phyloP scores from a whole-genome alignment of 2,329 filamentous ascomycete genomes.

The Fusarium domesticum region DNA sequence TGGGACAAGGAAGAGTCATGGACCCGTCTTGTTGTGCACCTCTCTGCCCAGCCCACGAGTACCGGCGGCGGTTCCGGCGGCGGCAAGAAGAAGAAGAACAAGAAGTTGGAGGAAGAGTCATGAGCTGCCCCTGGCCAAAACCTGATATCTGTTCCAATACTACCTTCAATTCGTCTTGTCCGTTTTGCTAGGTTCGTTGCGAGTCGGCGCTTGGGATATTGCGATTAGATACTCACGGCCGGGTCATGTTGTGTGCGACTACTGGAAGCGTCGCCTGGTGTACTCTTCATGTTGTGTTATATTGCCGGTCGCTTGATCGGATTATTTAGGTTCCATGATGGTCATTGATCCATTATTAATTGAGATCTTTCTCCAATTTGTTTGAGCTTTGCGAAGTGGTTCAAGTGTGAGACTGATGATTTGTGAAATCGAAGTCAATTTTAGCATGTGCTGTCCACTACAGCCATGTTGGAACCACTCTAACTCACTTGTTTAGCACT shows the following conservation, averaged over 20 bases:
- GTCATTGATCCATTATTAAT: slow-evolving; percentile 23
- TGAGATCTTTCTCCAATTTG: slow-evolving; percentile 17
- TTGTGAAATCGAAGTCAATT: not conserved
- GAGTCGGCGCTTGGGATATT: slow-evolving; percentile 44
- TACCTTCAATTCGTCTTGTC: slow-evolving; percentile 38
- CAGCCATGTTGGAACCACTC: not conserved
- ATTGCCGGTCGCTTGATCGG: slow-evolving; percentile 20
- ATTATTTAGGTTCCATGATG: slow-evolving; percentile 13
- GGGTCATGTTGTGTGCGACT: slow-evolving; percentile 28
- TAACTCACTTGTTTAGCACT: not conserved
- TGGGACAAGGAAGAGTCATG: slow-evolving; percentile 94
- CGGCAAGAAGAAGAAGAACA: slow-evolving; percentile 71
- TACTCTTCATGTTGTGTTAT: slow-evolving; percentile 28
- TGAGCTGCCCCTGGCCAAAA: slow-evolving; percentile 22
- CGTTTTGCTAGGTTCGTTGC: slow-evolving; percentile 40
- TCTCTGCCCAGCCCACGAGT: slow-evolving; percentile 64
- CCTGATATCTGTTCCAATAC: slow-evolving; percentile 41
- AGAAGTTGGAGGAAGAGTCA: slow-evolving; percentile 55
- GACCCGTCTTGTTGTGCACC: slow-evolving; percentile 82
- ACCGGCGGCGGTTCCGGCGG: slow-evolving; percentile 43
- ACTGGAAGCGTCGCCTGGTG: slow-evolving; percentile 29
- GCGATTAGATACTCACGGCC: slow-evolving; percentile 42
- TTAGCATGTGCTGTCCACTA: slow-evolving; percentile 1
- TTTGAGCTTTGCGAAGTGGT: no score
- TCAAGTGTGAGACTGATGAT: no score